Evolutionary conservation across 202 grass and related monocot genomes (phyloP).

Genomic region (Digitaria exilis): DNA sequence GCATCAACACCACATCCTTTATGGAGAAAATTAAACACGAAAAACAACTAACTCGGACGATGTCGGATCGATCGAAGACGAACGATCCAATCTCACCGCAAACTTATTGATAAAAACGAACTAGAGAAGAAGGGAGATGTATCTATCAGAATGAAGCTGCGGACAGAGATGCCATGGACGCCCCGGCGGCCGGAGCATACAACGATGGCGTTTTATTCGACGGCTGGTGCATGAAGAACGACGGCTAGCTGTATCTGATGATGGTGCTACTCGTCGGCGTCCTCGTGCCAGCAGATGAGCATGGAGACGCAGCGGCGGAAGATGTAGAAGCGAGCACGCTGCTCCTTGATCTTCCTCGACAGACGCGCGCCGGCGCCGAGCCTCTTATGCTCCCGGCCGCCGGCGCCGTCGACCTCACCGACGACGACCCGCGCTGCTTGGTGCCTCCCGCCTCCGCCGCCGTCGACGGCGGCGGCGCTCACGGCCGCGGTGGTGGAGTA

Average conservation of each 20-base stretch:
- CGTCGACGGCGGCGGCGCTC: neutral
- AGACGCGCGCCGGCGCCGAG: neutral
- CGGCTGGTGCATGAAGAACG: neutral
- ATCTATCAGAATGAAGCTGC: neutral
- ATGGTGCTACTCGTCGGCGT: neutral
- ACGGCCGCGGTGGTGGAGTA: constrained; percentile 38
- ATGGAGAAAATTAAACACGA: neutral
- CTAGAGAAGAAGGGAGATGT: neutral
- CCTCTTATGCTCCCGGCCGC: too few species aligned
- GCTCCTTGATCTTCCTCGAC: constrained; percentile 48
- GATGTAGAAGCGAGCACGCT: constrained; percentile 75
- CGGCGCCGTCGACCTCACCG: neutral
- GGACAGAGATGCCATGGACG: neutral
- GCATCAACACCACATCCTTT: neutral
- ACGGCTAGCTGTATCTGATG: neutral
- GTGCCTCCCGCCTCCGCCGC: neutral
- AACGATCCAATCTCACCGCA: neutral
- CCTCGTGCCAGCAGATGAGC: constrained; percentile 68
- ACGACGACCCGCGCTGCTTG: neutral
- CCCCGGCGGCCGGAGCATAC: neutral
- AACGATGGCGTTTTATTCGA: neutral
- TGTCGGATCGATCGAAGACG: neutral
- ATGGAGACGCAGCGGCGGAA: constrained; percentile 73
- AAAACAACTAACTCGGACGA: neutral
- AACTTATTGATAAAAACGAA: neutral